phyloP scores from a whole-genome alignment of 2,329 filamentous ascomycete species.

The Ophiosphaerella narmari region DNA sequence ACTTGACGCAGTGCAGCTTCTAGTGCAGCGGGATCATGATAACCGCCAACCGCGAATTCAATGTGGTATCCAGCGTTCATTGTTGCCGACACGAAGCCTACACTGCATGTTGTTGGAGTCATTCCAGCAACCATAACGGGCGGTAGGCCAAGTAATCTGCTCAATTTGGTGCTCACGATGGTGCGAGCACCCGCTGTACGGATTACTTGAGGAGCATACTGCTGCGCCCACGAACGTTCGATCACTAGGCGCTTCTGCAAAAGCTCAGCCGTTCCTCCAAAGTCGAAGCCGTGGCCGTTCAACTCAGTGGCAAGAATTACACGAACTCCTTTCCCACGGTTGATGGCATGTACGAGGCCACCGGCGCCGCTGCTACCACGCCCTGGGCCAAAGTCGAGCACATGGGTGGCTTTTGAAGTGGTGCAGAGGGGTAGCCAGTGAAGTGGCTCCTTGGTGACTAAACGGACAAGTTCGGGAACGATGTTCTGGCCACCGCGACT shows the following conservation, averaged over 20 bases:
- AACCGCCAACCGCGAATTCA: conserved; percentile 86
- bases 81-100: conserved; percentile 88
- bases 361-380: conserved; percentile 20
- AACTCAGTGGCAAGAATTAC: conserved; percentile 18
- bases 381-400: conserved; percentile 29
- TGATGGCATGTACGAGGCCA: conserved; percentile 12
- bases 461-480: too few relatives aligned
- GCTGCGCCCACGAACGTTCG: conserved; percentile 10
- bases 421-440: conserved; percentile 20
- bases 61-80: conserved; percentile 97
- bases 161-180: conserved; percentile 62
- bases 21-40: conserved; percentile 83
- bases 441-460: too few relatives aligned
- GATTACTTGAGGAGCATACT: conserved; percentile 4
- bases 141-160: conserved; percentile 80
- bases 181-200: conserved; percentile 8
- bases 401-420: conserved; percentile 13
- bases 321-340: conserved; percentile 15
- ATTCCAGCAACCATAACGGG: conserved; percentile 92
- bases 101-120: conserved; percentile 87
- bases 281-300: too few relatives aligned
- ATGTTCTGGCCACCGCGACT: too few relatives aligned
- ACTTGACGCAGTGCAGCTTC: conserved; percentile 83
- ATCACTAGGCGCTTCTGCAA: conserved; percentile 17
- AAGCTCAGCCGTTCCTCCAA: conserved; percentile 12